These are phyloP conservation scores for Xylaria acuta DNA, from an alignment of 495 filamentous ascomycete genomes.

Conservation along the genomic window DNA sequence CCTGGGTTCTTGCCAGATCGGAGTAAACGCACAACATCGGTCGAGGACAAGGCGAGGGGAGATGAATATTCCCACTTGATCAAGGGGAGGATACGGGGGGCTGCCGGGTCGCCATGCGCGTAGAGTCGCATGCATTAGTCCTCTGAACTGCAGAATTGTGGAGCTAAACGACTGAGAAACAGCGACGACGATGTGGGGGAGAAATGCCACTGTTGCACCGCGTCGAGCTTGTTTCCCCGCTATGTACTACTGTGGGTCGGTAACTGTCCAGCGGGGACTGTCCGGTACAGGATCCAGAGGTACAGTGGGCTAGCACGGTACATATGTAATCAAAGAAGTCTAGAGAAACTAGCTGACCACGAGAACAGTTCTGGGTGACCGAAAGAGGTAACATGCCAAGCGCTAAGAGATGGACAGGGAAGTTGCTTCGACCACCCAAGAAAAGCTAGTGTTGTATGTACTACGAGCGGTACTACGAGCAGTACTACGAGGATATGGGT, in stretches of 20 bases:
- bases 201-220: not conserved
- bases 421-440: not conserved
- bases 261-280: not conserved
- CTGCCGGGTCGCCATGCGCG: not conserved
- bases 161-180: not conserved
- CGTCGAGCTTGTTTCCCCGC: not conserved
- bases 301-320: not conserved
- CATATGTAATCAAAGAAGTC: too few relatives aligned
- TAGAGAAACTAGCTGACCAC: conserved; percentile 3
- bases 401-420: not conserved
- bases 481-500: too few relatives aligned
- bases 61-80: not conserved
- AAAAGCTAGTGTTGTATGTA: too few relatives aligned
- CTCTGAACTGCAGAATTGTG: not conserved
- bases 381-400: conserved; percentile 8
- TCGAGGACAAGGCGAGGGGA: conserved; percentile 1
- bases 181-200: conserved; percentile 1
- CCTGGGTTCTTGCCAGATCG: not conserved
- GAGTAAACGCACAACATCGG: conserved; percentile 20
- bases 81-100: not conserved
- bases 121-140: conserved; percentile 15
- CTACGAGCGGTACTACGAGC: too few relatives aligned
- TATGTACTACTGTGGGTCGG: not conserved
- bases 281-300: too few relatives aligned
- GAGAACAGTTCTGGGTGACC: conserved; percentile 6